Percentiles rank a stretch among this genome's conserved stretches.
Conservation (phyloP, 2,329 filamentous ascomycete species). For the Pleoardoris graminearum region DNA sequence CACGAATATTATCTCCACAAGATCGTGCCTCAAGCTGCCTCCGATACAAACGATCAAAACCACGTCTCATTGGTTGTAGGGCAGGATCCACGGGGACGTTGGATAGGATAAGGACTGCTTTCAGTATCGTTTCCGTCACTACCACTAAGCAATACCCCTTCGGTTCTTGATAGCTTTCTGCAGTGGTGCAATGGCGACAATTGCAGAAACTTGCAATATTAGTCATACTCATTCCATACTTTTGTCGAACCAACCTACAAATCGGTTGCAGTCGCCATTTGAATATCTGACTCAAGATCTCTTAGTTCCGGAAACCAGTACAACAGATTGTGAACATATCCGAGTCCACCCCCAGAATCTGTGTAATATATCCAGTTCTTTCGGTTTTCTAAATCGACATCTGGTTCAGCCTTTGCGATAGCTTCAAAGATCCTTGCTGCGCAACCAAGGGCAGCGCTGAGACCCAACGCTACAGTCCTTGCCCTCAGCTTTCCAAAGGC, state of each 20-base stretch:
- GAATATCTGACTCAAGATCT: background rate
- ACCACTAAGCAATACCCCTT: background rate
- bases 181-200: background rate
- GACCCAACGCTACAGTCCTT: too few relatives aligned
- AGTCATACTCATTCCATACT: background rate
- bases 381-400: background rate
- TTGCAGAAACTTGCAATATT: background rate
- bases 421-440: constrained; percentile 5
- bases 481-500: background rate
- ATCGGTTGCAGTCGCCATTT: background rate
- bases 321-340: constrained; percentile 1
- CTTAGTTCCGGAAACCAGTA: constrained; percentile 4
- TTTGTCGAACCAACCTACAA: background rate
- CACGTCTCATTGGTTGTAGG: constrained; percentile 1
- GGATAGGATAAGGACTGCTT: background rate
- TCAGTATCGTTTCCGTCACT: constrained; percentile 4
- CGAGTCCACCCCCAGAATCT: background rate
- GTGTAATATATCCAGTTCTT: constrained; percentile 3
- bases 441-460: background rate
- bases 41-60: constrained; percentile 5
- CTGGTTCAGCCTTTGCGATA: constrained; percentile 1
- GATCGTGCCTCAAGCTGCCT: background rate
- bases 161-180: background rate
- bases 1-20: background rate
- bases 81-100: background rate